Percentiles rank a stretch among this genome's conserved stretches.
Conservation (phyloP, 345 rosid genomes). For the Theobroma cacao region DNA sequence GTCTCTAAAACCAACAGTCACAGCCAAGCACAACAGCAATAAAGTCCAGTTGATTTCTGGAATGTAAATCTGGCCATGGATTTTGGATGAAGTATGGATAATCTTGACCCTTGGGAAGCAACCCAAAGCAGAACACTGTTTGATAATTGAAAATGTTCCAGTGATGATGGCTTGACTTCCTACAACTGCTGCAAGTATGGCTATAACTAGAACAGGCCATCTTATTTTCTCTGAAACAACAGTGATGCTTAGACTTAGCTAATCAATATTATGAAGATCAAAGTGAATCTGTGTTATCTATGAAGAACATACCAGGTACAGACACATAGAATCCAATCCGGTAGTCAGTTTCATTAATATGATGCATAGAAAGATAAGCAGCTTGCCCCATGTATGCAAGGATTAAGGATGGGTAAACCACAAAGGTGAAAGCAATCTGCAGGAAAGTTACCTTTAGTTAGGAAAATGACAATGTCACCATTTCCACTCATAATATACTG, state of each 20-base stretch:
- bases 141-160: constrained; percentile 94
- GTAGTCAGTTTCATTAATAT: constrained; percentile 53
- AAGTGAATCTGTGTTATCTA: background rate
- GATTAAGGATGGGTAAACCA: constrained; percentile 92
- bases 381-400: constrained; percentile 99
- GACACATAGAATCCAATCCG: constrained; percentile 89
- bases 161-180: constrained; percentile 98
- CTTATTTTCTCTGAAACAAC: constrained; percentile 66
- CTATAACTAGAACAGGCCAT: constrained; percentile 95
- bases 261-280: background rate
- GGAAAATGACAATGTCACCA: background rate
- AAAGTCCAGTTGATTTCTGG: constrained; percentile 98
- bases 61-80: constrained; percentile 93
- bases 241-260: background rate
- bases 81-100: constrained; percentile 84
- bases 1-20: constrained; percentile 87
- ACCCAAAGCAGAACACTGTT: constrained; percentile 88
- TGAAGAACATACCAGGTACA: constrained; percentile 68
- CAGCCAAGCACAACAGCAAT: constrained; percentile 93
- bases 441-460: constrained; percentile 14
- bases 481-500: background rate
- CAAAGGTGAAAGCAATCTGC: constrained; percentile 88
- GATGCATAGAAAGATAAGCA: constrained; percentile 88
- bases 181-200: constrained; percentile 93
- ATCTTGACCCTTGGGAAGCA: constrained; percentile 94